These are phyloP conservation scores for Ceratocystis cubensis DNA, from an alignment of 2,329 filamentous ascomycete species.

Conservation along the genomic window DNA sequence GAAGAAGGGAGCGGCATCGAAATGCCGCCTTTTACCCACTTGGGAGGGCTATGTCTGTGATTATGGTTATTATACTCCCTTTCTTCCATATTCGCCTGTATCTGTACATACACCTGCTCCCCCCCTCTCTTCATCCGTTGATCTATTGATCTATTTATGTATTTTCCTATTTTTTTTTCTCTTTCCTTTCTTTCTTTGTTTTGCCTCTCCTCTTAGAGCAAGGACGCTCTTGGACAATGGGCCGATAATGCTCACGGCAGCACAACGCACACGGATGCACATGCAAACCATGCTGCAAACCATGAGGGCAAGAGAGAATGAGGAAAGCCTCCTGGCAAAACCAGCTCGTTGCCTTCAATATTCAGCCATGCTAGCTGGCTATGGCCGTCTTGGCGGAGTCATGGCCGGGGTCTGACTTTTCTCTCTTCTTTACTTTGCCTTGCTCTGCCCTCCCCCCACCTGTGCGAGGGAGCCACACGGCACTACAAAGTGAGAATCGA, in stretches of 20 bases:
- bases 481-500: not conserved
- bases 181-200: not conserved
- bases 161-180: not conserved
- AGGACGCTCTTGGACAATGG: not conserved
- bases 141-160: not conserved
- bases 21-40: not conserved
- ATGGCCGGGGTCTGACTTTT: not conserved
- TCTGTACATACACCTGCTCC: too few relatives aligned
- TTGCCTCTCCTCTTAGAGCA: not conserved
- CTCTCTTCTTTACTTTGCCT: too few relatives aligned
- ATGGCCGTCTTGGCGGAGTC: not conserved
- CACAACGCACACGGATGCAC: not conserved
- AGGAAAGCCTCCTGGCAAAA: not conserved
- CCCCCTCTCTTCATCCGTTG: too few relatives aligned
- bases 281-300: not conserved
- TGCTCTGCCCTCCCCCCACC: not conserved
- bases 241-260: not conserved
- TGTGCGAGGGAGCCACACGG: conserved; percentile 2
- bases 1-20: not conserved
- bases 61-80: not conserved
- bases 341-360: not conserved
- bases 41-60: not conserved
- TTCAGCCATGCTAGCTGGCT: not conserved
- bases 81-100: not conserved
- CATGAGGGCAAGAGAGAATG: not conserved